These are phyloP conservation scores for Ustilago crameri DNA, from an alignment of 1,284 basidiomycete species.

Conservation along the genomic window DNA sequence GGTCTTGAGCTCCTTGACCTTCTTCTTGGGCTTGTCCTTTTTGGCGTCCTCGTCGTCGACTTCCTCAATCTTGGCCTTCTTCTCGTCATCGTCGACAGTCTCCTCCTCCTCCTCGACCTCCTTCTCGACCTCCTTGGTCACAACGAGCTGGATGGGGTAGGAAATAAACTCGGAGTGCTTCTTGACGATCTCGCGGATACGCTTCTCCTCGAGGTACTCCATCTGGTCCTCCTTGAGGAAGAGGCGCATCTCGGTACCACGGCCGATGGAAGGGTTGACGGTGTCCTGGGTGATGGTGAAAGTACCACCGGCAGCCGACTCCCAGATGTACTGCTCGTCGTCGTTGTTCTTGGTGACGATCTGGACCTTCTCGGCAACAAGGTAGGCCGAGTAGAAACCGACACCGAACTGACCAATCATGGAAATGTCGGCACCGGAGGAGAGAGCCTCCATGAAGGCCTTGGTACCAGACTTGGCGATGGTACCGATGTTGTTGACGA, in stretches of 20 bases:
- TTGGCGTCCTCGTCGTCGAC: constrained; percentile 84
- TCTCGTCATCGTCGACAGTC: constrained; percentile 77
- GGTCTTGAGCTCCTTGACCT: constrained; percentile 77
- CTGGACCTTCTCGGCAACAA: constrained; percentile 97
- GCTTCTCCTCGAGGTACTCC: constrained; percentile 99
- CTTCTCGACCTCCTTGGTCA: constrained; percentile 96
- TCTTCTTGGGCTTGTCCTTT: constrained; percentile 84
- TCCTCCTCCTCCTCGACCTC: constrained; percentile 82
- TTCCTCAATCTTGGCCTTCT: constrained; percentile 78
- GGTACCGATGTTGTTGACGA: constrained; percentile 98
- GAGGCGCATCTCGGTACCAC: constrained; percentile 94
- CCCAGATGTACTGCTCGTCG: constrained; percentile 99
- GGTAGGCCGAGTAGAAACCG: constrained; percentile 99
- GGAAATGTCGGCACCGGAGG: constrained; percentile 79
- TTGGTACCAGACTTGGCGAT: constrained; percentile 96
- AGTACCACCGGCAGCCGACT: constrained; percentile 97
- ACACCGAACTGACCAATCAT: constrained; percentile 89
- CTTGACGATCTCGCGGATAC: constrained; percentile 99
- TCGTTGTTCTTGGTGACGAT: constrained; percentile 99
- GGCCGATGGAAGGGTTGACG: constrained; percentile 87
- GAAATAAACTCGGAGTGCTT: constrained; percentile 99
- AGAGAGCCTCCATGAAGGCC: constrained; percentile 93
- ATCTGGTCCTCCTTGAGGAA: constrained; percentile 98
- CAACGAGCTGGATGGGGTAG: constrained; percentile 98
- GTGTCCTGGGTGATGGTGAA: constrained; percentile 98